Conservation (phyloP, 306 rosid species). For the Quercus cerris region DNA sequence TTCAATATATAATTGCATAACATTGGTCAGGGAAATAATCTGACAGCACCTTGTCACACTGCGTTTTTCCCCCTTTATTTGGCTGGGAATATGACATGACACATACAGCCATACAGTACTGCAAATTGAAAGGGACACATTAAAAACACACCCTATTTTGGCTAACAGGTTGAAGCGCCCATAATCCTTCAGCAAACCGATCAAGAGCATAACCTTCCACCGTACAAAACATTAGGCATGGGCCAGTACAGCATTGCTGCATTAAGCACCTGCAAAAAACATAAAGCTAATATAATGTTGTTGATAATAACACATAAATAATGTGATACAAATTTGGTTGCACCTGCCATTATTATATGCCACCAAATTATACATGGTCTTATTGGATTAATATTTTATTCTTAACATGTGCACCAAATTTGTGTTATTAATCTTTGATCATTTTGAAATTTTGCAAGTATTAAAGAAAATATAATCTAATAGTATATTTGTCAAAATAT, state of each 20-base stretch:
- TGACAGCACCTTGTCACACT: background rate
- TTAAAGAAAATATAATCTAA: too few species aligned
- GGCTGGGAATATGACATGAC: background rate
- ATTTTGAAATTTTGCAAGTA: too few species aligned
- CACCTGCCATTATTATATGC: too few species aligned
- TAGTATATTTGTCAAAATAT: too few species aligned
- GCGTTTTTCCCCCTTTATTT: background rate
- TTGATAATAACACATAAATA: too few species aligned
- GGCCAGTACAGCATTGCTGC: slow-evolving; percentile 98
- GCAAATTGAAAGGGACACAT: background rate
- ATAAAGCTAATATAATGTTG: background rate
- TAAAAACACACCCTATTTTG: slow-evolving; percentile 61
- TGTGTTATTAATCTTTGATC: too few species aligned
- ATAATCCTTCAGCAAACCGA: slow-evolving; percentile 77
- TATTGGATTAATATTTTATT: too few species aligned
- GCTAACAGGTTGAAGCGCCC: slow-evolving; percentile 86
- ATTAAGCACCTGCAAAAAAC: slow-evolving; percentile 68
- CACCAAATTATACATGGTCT: too few species aligned
- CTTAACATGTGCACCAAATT: too few species aligned
- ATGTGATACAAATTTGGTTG: too few species aligned
- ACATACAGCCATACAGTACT: background rate
- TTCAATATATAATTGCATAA: background rate
- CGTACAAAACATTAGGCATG: slow-evolving; percentile 68
- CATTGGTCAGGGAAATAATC: too few species aligned
- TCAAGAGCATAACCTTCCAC: slow-evolving; percentile 95